Conservation (phyloP, 176 grass and related monocot species). For the Carex pumila region DNA sequence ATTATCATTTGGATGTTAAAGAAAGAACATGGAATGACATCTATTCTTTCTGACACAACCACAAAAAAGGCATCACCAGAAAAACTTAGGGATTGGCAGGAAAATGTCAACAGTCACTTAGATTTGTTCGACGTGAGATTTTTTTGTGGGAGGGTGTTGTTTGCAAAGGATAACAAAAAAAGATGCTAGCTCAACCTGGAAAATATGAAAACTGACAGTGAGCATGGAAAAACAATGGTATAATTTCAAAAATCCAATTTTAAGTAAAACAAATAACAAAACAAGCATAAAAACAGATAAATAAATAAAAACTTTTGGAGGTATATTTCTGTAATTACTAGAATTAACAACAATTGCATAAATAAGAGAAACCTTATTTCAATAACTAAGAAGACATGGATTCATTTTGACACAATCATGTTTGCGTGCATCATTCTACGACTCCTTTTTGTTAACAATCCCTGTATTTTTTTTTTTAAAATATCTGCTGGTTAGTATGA, state of each 20-base stretch:
- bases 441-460: slow-evolving; percentile 25
- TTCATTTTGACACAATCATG: too few relatives aligned
- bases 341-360: not conserved
- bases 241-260: not conserved
- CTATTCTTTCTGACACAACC: too few relatives aligned
- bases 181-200: too few relatives aligned
- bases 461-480: slow-evolving; percentile 1
- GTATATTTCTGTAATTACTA: not conserved
- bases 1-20: too few relatives aligned
- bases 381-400: too few relatives aligned
- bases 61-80: too few relatives aligned
- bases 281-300: not conserved
- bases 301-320: not conserved
- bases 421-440: not conserved
- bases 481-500: not conserved
- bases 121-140: not conserved
- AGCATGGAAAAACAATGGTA: too few relatives aligned
- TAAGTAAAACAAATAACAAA: not conserved
- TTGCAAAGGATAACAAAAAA: not conserved
- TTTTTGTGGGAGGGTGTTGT: not conserved
- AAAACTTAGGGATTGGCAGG: too few relatives aligned
- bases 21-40: too few relatives aligned
- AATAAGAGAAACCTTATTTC: not conserved
- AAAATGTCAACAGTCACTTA: not conserved
- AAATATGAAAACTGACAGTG: too few relatives aligned